Conservation (phyloP, 345 rosid species). For the Eucalyptus globulus region DNA sequence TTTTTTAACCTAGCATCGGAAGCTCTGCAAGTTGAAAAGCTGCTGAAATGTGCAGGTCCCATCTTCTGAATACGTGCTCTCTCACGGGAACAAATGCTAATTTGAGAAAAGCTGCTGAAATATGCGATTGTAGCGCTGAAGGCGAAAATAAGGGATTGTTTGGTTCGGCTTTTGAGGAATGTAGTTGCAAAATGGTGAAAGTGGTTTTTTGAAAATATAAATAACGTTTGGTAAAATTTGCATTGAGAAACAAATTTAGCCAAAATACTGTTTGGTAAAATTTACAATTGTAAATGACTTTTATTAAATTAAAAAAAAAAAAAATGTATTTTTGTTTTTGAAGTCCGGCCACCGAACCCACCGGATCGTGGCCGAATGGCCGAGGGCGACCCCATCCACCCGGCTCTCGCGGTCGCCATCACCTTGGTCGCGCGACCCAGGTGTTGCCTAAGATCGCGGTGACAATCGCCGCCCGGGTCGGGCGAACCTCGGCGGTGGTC, state of each 20-base stretch:
- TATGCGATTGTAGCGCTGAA: rapidly evolving
- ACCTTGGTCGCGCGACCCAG: rapidly evolving
- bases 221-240: no score
- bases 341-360: rapidly evolving
- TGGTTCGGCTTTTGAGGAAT: rapidly evolving
- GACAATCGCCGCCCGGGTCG: rapidly evolving
- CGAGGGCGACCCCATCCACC: rapidly evolving
- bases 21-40: background rate
- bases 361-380: rapidly evolving
- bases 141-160: background rate
- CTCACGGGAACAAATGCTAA: background rate
- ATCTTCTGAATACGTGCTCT: background rate
- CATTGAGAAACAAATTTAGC: rapidly evolving
- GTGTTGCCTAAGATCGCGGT: rapidly evolving
- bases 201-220: rapidly evolving
- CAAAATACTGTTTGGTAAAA: no score
- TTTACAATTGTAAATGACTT: no score
- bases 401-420: no score
- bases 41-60: background rate
- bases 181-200: no score
- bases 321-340: no score
- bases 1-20: background rate
- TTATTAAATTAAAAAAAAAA: no score
- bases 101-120: background rate
- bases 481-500: no score